These are phyloP conservation scores for Hygrophila difformis DNA, from an alignment of 257 asterid genomes.

Conservation along the genomic window DNA sequence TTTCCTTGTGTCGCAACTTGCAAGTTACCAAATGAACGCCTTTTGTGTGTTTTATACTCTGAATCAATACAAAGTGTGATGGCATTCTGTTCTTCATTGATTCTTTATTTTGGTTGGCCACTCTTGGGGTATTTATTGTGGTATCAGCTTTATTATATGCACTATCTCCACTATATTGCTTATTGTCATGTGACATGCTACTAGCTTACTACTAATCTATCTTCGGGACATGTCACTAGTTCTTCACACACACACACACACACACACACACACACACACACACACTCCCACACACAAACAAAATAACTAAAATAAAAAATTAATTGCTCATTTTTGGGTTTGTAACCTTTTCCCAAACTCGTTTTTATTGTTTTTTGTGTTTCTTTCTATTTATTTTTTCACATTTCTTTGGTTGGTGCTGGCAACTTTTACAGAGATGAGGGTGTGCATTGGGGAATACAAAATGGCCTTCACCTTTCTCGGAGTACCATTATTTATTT, in stretches of 20 bases:
- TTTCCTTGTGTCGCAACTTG: background rate
- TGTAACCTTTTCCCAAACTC: too few species aligned
- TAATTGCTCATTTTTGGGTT: too few species aligned
- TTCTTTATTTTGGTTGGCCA: background rate
- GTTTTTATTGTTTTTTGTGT: too few species aligned
- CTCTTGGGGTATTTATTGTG: background rate
- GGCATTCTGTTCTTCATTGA: background rate
- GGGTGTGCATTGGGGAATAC: slow-evolving; percentile 97
- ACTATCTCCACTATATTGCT: background rate
- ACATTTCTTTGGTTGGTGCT: background rate
- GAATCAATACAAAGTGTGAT: background rate
- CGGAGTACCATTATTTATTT: slow-evolving; percentile 84
- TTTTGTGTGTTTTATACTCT: slow-evolving; percentile 6
- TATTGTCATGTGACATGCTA: slow-evolving; percentile 9
- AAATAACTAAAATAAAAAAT: too few species aligned
- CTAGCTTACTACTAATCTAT: too few species aligned
- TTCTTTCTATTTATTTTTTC: background rate
- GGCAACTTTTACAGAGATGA: slow-evolving; percentile 59
- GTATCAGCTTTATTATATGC: slow-evolving; percentile 6
- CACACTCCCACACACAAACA: too few species aligned
- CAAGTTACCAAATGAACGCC: background rate
- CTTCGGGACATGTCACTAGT: too few species aligned
- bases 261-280: too few species aligned
- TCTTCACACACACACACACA: too few species aligned
- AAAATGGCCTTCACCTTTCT: slow-evolving; percentile 93